Evolutionary conservation across 148 eudicot species (phyloP).

Genomic region (Cornus controversa): DNA sequence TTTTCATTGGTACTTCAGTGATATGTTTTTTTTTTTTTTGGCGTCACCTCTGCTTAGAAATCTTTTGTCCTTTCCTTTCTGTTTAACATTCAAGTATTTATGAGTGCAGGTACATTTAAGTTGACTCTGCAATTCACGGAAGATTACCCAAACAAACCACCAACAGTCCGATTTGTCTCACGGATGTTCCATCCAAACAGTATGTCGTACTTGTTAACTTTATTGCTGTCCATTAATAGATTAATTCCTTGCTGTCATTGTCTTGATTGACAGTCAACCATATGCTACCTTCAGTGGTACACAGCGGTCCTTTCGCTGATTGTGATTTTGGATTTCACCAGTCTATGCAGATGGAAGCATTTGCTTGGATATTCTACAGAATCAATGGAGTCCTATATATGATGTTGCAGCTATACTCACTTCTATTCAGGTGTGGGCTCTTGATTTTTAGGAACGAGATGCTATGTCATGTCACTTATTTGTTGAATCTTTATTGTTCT

Average conservation of each 20-base stretch:
- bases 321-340: not conserved
- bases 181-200: constrained; percentile 1
- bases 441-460: not conserved
- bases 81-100: no score
- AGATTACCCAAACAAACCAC: constrained; percentile 1
- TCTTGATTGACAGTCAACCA: not conserved
- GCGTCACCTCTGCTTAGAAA: not conserved
- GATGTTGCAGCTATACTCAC: constrained; percentile 27
- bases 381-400: constrained; percentile 13
- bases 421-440: constrained; percentile 17
- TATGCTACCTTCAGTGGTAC: not conserved
- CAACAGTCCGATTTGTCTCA: constrained; percentile 3
- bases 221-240: not conserved
- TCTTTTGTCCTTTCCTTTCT: not conserved
- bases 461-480: not conserved
- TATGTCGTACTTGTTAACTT: not conserved
- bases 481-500: not conserved
- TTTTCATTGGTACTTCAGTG: not conserved
- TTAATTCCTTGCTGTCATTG: not conserved
- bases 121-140: not conserved
- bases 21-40: not conserved
- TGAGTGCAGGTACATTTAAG: not conserved
- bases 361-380: constrained; percentile 21
- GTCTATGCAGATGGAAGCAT: constrained; percentile 25
- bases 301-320: not conserved